A percentile compares a stretch with the other conserved stretches of the same genome.
phyloP scores from a whole-genome alignment of 768 basidiomycete species.

The Lepiota subincarnata region DNA sequence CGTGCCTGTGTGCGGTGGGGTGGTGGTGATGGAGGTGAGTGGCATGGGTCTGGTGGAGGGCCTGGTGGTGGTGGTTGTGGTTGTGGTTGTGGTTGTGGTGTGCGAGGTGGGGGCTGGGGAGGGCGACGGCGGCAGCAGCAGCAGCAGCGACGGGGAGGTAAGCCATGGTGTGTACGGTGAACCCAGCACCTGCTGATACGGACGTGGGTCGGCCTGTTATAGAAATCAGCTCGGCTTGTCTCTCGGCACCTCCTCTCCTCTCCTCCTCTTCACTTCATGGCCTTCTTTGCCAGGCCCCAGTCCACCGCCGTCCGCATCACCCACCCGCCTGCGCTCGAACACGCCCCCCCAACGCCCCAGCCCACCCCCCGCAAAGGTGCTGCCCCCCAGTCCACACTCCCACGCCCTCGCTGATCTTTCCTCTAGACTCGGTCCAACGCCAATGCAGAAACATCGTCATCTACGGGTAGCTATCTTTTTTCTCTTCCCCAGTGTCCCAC shows the following conservation, averaged over 20 bases:
- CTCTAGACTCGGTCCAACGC: conserved; percentile 60
- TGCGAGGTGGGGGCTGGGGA: no score
- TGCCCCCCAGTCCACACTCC: not conserved
- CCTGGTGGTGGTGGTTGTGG: no score
- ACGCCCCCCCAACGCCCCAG: conserved; percentile 24
- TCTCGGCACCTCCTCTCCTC: not conserved
- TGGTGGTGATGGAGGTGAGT: conserved; percentile 27
- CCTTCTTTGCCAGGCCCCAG: conserved; percentile 65
- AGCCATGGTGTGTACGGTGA: not conserved
- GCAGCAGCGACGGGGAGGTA: no score
- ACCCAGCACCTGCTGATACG: no score
- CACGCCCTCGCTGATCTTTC: not conserved
- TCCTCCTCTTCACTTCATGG: conserved; percentile 36
- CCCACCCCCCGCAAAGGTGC: conserved; percentile 52
- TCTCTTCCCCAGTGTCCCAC: no score
- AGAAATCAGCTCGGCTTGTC: not conserved
- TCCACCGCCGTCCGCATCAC: conserved; percentile 71
- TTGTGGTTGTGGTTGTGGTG: no score
- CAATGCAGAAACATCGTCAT: conserved; percentile 91
- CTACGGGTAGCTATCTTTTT: conserved; percentile 59
- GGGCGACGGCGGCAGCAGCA: no score
- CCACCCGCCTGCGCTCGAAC: conserved; percentile 46
- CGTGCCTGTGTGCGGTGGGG: conserved; percentile 29
- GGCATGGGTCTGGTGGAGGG: conserved; percentile 21
- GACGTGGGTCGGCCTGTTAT: not conserved